A percentile compares a stretch with the other conserved stretches of the same genome.
These are phyloP conservation scores for Aspergillus texensis DNA, from an alignment of 2,329 filamentous ascomycete genomes.

Conservation along the genomic window DNA sequence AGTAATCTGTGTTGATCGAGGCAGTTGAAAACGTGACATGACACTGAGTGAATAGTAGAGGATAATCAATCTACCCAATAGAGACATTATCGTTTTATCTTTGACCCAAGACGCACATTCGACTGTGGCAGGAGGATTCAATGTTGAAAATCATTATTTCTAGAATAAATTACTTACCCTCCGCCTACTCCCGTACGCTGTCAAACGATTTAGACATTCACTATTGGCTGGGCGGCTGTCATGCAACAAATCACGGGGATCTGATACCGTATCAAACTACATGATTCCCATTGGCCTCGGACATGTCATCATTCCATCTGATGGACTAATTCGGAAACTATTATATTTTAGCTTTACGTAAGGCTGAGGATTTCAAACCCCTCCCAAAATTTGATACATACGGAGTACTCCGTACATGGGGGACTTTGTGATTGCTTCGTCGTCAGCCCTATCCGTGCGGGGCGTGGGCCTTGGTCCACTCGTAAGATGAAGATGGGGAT, in stretches of 20 bases:
- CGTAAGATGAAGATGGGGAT: neutral
- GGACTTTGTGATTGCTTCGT: neutral
- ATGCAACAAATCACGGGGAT: neutral
- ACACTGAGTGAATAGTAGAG: neutral
- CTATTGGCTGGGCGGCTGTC: neutral
- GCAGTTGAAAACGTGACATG: neutral
- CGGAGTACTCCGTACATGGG: neutral
- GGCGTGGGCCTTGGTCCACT: conserved; percentile 14
- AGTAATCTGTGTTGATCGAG: neutral
- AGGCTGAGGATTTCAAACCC: neutral
- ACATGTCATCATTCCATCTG: neutral
- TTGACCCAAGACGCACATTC: neutral
- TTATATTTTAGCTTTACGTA: neutral
- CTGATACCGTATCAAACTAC: neutral
- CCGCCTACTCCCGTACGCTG: neutral
- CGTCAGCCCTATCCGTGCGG: conserved; percentile 19
- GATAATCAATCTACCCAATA: neutral
- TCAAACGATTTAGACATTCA: neutral
- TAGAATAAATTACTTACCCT: neutral
- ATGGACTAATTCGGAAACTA: neutral
- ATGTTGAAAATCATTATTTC: neutral
- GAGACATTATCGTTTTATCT: too few species aligned
- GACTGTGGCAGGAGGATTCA: neutral
- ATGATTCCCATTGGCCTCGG: neutral
- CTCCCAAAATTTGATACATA: neutral